Percentiles rank a stretch among this genome's conserved stretches.
These are phyloP conservation scores for Barnettozyma botsteinii DNA, from an alignment of 805 yeast species.

Conservation along the genomic window DNA sequence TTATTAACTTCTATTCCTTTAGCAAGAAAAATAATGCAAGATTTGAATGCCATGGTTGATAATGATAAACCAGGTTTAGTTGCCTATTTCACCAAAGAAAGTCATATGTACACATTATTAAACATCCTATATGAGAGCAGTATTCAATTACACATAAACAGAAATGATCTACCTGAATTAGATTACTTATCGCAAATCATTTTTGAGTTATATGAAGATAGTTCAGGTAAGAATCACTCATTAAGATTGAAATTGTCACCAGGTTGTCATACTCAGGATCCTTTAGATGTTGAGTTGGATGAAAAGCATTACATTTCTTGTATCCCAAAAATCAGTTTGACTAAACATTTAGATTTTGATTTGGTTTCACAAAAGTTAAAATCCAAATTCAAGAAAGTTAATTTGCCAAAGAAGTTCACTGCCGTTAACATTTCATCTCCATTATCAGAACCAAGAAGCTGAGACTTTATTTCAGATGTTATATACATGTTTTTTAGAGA, in stretches of 20 bases:
- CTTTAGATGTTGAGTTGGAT: conserved; percentile 93
- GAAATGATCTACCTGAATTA: conserved; percentile 93
- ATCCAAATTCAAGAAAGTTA: conserved; percentile 79
- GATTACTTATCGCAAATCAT: conserved; percentile 93
- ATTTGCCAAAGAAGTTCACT: conserved; percentile 84
- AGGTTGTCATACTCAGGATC: conserved; percentile 97
- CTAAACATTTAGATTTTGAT: conserved; percentile 91
- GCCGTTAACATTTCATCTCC: conserved; percentile 86
- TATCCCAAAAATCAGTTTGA: conserved; percentile 82
- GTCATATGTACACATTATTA: conserved; percentile 89
- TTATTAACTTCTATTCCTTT: conserved; percentile 88
- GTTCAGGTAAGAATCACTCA: conserved; percentile 74
- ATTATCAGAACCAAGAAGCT: conserved; percentile 18
- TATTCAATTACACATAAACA: conserved; percentile 88
- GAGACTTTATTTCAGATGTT: too few relatives aligned
- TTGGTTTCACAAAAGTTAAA: conserved; percentile 76
- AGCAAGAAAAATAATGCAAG: conserved; percentile 79
- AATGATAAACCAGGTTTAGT: conserved; percentile 79
- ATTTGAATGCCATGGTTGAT: conserved; percentile 72
- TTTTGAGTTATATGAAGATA: conserved; percentile 88
- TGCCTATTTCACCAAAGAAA: conserved; percentile 92
- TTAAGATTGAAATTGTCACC: conserved; percentile 90
- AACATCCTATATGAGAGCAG: conserved; percentile 90
- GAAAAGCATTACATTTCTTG: conserved; percentile 95
- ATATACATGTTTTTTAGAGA: too few relatives aligned